These are phyloP conservation scores for Chlorella sorokiniana DNA, from an alignment of 139 green algal species.

Conservation along the genomic window DNA sequence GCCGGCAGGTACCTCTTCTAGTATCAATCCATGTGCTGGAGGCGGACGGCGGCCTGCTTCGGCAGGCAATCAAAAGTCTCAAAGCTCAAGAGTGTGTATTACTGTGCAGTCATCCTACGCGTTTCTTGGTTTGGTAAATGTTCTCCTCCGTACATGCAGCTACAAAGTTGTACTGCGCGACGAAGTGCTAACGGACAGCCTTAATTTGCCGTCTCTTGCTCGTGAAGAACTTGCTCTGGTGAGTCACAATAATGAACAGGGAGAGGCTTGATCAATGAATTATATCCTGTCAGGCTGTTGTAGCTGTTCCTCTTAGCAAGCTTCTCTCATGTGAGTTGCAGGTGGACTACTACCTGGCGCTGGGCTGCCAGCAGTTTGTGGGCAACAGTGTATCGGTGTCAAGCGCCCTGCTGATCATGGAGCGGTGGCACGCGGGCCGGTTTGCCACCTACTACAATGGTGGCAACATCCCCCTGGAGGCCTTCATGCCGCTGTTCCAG, in stretches of 20 bases:
- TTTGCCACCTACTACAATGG: constrained; percentile 62
- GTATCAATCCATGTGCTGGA: neutral
- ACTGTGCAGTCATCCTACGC: neutral
- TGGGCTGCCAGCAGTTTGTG: constrained; percentile 34
- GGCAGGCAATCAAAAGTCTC: neutral
- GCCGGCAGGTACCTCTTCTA: neutral
- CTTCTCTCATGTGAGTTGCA: neutral
- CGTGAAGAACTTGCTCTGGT: neutral
- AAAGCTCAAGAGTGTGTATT: neutral
- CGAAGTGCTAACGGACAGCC: neutral
- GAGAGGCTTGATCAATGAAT: neutral
- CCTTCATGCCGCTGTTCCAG: constrained; percentile 24
- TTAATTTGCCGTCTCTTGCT: neutral
- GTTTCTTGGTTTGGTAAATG: neutral
- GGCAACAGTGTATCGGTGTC: constrained; percentile 62
- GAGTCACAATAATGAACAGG: neutral
- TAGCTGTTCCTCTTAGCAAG: constrained; percentile 7
- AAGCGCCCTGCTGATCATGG: constrained; percentile 48
- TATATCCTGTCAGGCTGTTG: neutral
- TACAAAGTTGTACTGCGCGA: neutral
- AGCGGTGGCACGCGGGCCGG: constrained; percentile 45
- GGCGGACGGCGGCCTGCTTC: neutral
- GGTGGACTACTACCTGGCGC: constrained; percentile 32
- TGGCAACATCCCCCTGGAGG: constrained; percentile 50
- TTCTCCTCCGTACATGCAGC: neutral